Evolutionary conservation across 176 grass and related monocot genomes (phyloP), one percentile per base, ranked within the genome.

Genomic region (Saccharum spontaneum): DNA sequence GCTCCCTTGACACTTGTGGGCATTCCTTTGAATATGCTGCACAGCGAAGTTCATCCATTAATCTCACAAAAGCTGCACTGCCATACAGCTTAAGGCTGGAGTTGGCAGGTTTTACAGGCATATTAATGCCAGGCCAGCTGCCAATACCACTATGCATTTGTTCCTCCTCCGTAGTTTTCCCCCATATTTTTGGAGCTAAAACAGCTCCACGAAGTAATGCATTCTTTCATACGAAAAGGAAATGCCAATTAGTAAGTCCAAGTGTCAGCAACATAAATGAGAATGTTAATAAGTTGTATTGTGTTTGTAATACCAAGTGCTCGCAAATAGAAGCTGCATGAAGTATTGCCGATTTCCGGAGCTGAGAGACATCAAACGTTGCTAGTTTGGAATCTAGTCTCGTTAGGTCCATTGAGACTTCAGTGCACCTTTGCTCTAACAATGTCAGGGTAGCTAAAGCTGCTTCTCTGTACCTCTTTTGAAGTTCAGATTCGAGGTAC

Each of bases 381-480:
- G 88, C 90, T 75, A 99, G 78, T 84, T 99, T 99, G 60, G 86
- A 92, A 57, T 97, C 97, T 63, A 97, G 66, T 64, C 86, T 81
- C 20, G 84, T 34, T 80, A 99, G 71, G 40, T 94, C 92, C 79
- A 91, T 78, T 34, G 94, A 97, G 44, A 99, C 92, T 82, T 99
- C 94, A 79, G 67, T 80, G 80, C 97, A 99, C 84, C 92, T 86
- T 49, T 96, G 92, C 72, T 99, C 94, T 87, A 99, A 45, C 82
- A 95, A 85, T 44, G 97, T 90, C 66, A 99, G 90, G 65, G 94
- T 99, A 67, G 97, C 90, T 43, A 92, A 94, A 84, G 90, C 86
- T 75, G 97, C 97, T 86, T 99, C 94, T 86, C 92, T 99, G 85
- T 99, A 99, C 80, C 91, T 92, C 79, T 78, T 99, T 77, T 99